Percentiles rank a stretch among this genome's conserved stretches.
Conservation (phyloP, 768 basidiomycete genomes). For the Boletus pseudopeckii region DNA sequence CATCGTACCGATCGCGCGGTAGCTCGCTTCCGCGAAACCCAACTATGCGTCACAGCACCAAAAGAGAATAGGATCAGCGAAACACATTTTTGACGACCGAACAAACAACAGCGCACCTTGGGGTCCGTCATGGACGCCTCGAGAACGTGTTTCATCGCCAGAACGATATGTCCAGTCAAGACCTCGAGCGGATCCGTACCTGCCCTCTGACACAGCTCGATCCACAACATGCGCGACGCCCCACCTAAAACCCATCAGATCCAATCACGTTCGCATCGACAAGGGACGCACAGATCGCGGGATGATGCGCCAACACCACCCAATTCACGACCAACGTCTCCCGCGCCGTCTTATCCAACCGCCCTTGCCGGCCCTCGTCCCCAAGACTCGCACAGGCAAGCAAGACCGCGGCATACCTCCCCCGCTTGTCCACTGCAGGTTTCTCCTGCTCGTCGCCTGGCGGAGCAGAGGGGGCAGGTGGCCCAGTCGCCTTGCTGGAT, state of each 20-base stretch:
- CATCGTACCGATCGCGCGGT: constrained; percentile 70
- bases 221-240: constrained; percentile 48
- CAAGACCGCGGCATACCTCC: constrained; percentile 51
- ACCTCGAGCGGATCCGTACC: constrained; percentile 63
- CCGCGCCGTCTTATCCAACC: constrained; percentile 36
- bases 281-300: constrained; percentile 47
- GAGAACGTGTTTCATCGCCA: constrained; percentile 47
- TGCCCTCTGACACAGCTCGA: constrained; percentile 74
- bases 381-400: constrained; percentile 47
- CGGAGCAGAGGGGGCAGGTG: constrained; percentile 1
- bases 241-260: constrained; percentile 11
- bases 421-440: constrained; percentile 45
- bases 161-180: constrained; percentile 47
- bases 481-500: constrained; percentile 19
- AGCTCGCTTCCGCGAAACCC: constrained; percentile 65
- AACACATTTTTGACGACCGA: too few relatives aligned
- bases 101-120: constrained; percentile 38
- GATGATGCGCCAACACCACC: constrained; percentile 74
- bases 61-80: background rate
- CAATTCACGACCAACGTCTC: constrained; percentile 51
- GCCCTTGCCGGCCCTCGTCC: constrained; percentile 36
- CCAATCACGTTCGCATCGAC: background rate
- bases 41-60: constrained; percentile 24
- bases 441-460: constrained; percentile 37
- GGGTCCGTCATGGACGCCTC: constrained; percentile 42